A percentile compares a stretch with the other conserved stretches of the same genome.
phyloP scores from a whole-genome alignment of 2,329 filamentous ascomycete species.

The Torrubiella hemipterigena region DNA sequence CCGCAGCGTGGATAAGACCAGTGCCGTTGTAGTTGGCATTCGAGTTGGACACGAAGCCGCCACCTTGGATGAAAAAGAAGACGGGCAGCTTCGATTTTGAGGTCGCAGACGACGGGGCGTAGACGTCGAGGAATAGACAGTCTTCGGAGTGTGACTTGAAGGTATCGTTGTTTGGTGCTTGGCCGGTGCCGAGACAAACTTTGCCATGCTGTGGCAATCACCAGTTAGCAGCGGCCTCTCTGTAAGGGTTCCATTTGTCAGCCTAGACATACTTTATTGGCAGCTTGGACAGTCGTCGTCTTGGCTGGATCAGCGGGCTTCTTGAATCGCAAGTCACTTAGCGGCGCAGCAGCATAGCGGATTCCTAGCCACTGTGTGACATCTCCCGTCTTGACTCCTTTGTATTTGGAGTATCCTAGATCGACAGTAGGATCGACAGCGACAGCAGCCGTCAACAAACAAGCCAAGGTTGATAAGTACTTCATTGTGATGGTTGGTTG shows the following conservation, averaged over 20 bases:
- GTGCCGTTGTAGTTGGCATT: conserved; percentile 40
- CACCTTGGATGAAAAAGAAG: conserved; percentile 39
- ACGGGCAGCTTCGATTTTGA: conserved; percentile 42
- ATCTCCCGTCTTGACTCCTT: conserved; percentile 33
- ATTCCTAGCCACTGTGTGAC: conserved; percentile 58
- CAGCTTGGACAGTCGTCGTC: conserved; percentile 6
- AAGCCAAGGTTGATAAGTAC: too few relatives aligned
- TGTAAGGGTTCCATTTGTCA: not conserved
- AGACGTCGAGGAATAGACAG: conserved; percentile 52
- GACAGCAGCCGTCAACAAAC: too few relatives aligned
- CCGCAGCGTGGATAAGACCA: conserved; percentile 39
- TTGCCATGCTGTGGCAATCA: not conserved
- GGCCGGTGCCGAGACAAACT: conserved; percentile 1
- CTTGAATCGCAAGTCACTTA: conserved; percentile 49
- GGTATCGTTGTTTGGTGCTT: not conserved
- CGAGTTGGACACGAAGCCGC: conserved; percentile 35
- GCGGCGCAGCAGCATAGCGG: conserved; percentile 55
- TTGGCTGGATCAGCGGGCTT: conserved; percentile 45
- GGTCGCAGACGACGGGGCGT: conserved; percentile 37
- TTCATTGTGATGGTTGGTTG: too few relatives aligned
- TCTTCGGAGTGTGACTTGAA: conserved; percentile 32
- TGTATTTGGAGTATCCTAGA: conserved; percentile 51
- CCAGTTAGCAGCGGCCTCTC: not conserved
- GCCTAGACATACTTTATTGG: not conserved
- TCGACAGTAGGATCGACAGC: conserved; percentile 26